Evolutionary conservation across 1,284 basidiomycete species (phyloP).

Genomic region (Ceratobasidium sp.): DNA sequence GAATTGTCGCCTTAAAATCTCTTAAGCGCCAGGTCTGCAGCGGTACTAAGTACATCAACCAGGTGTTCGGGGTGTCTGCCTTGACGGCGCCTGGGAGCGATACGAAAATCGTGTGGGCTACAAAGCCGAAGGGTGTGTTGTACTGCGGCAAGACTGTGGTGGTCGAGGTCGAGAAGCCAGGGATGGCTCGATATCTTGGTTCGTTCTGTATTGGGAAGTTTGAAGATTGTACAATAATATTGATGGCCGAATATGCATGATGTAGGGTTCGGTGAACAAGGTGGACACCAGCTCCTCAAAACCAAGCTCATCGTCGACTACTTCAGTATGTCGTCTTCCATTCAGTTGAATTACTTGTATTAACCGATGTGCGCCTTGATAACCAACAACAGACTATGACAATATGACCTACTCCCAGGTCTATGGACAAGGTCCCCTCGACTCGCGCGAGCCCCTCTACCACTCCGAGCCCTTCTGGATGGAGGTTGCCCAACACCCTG

Average conservation of each 20-base stretch:
- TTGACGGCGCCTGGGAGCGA: background rate
- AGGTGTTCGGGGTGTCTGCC: background rate
- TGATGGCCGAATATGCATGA: background rate
- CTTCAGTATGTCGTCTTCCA: conserved; percentile 18
- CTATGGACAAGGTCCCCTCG: conserved; percentile 38
- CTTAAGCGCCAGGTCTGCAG: background rate
- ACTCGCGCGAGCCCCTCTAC: conserved; percentile 46
- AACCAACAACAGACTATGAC: conserved; percentile 34
- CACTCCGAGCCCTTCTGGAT: conserved; percentile 46
- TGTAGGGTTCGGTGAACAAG: conserved; percentile 45
- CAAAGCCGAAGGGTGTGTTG: conserved; percentile 16
- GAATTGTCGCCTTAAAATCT: conserved; percentile 19
- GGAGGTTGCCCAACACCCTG: conserved; percentile 34
- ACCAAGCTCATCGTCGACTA: conserved; percentile 35
- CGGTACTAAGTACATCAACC: background rate
- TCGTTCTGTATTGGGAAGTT: background rate
- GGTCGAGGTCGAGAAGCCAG: conserved; percentile 24
- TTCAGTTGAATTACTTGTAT: background rate
- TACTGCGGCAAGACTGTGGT: background rate
- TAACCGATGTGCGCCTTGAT: background rate
- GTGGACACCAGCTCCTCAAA: conserved; percentile 44
- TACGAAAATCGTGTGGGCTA: conserved; percentile 38
- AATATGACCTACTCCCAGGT: conserved; percentile 43
- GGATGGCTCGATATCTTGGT: conserved; percentile 30
- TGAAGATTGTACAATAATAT: background rate